Evolutionary conservation across 2,329 filamentous ascomycete genomes (phyloP).

Genomic region (Grosmannia clavigera): DNA sequence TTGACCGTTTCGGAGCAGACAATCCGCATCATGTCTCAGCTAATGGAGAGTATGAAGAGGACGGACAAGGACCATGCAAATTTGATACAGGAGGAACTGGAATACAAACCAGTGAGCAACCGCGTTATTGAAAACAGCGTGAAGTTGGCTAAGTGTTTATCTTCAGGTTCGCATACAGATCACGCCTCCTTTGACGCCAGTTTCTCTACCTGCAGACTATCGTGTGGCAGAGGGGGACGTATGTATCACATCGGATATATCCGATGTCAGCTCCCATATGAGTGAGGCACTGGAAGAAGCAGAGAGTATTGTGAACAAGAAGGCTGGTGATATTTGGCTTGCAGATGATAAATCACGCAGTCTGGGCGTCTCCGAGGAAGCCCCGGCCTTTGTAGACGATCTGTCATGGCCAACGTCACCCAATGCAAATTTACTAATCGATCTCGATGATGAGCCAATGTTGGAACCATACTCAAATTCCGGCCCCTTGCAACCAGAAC

Average conservation of each 20-base stretch:
- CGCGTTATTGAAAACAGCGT: too few species aligned
- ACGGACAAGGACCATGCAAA: neutral
- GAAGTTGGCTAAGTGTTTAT: neutral
- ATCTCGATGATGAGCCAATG: neutral
- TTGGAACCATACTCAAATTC: neutral
- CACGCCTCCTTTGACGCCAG: conserved; percentile 6
- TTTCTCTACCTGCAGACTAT: neutral
- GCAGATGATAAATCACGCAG: neutral
- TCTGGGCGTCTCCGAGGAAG: neutral
- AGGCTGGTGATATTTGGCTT: neutral
- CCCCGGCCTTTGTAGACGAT: neutral
- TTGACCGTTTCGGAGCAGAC: conserved; percentile 4
- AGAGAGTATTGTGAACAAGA: neutral
- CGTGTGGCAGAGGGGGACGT: conserved; percentile 5
- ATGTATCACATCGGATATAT: conserved; percentile 7
- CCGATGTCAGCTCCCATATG: conserved; percentile 8
- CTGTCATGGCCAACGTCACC: neutral
- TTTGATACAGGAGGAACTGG: neutral
- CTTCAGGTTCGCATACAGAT: neutral
- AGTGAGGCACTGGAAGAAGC: conserved; percentile 7
- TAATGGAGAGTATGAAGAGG: conserved; percentile 1
- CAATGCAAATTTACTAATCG: too few species aligned
- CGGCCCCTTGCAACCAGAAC: neutral
- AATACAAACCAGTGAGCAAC: neutral
- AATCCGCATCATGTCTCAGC: neutral